phyloP scores from a whole-genome alignment of 2,329 filamentous ascomycete genomes.

The Aspergillus felis region DNA sequence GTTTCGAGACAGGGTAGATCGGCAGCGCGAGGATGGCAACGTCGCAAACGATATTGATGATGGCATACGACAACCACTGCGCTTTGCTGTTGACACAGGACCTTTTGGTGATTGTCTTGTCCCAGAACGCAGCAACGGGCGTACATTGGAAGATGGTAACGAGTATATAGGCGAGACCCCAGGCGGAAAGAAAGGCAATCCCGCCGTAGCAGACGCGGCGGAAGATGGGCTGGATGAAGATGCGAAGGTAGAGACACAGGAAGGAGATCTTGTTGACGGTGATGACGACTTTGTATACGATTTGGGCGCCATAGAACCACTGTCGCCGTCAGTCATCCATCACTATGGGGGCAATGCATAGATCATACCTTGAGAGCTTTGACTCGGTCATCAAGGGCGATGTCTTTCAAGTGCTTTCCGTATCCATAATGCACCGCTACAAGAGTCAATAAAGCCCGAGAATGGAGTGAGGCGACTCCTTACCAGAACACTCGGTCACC shows the following conservation, averaged over 20 bases:
- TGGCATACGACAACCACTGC: constrained; percentile 20
- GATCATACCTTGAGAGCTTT: constrained; percentile 18
- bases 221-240: constrained; percentile 47
- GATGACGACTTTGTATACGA: constrained; percentile 54
- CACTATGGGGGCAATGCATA: not conserved
- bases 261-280: constrained; percentile 53
- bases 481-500: constrained; percentile 11
- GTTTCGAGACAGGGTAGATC: constrained; percentile 15
- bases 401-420: constrained; percentile 21
- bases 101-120: constrained; percentile 16
- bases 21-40: constrained; percentile 20
- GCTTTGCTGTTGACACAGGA: constrained; percentile 16
- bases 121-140: constrained; percentile 20
- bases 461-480: not conserved
- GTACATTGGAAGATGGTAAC: constrained; percentile 22
- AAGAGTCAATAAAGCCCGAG: not conserved
- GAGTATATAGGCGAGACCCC: constrained; percentile 15
- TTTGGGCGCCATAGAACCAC: constrained; percentile 50
- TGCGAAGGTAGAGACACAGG: constrained; percentile 52
- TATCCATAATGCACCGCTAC: constrained; percentile 29
- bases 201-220: constrained; percentile 39
- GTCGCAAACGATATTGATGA: constrained; percentile 24
- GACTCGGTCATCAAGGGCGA: constrained; percentile 19
- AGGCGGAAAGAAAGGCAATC: constrained; percentile 12
- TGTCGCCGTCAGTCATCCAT: not conserved